Base-by-base conservation (phyloP, 192 early-diverging fungal species). In the Pilaira anomala region DNA sequence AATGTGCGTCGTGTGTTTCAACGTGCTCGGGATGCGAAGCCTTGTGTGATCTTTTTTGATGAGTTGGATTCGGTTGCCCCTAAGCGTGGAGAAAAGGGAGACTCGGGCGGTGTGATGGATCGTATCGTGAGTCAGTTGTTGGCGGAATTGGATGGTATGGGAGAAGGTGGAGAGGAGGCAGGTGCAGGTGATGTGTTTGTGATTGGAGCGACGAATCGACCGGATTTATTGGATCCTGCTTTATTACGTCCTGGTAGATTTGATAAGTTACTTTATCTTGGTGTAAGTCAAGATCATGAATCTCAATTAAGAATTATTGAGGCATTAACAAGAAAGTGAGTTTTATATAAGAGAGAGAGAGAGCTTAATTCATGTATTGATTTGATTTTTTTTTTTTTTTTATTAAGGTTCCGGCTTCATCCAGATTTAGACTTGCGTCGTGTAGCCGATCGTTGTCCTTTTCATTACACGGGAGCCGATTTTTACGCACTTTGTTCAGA, bases 61-160 rank as follows among this genome's bases (percentile, higher is more conserved):
- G 98, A 99, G 68, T 71, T 99, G 71, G 98, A 99, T 80, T 95
- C 94, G 3, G 89, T 99, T 11, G 98, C 96, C 7, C 96, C 96
- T 4, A 95, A 97, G 79, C 84, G 97, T 62, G 97, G 97, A 16
- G 92, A 96, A 62, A 96, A 97, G 72, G 97, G 97, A 13, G 96
- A 99, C 61, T 93, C 91, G 16, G 97, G 97, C 14, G 97, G 97
- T 42, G 97, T 98, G 24, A 99, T 98, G 97, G 97, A 99, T 72
- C 89, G 97, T 62, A 98, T 98, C 72, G 96, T 99, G 25, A 88
- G 85, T 66, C 97, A 99, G 77, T 70, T 99, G 36, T 72, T 99
- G 7, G 95, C 96, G 1, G 97, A 99, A 64, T 79, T 99, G 65
- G 97, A 99, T 68, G 95, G 93, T 16, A 93, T 98, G 87, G 82